A percentile compares a stretch with the other conserved stretches of the same genome.
Conservation (phyloP, 2,329 filamentous ascomycete genomes). For the Aspergillus jensenii region DNA sequence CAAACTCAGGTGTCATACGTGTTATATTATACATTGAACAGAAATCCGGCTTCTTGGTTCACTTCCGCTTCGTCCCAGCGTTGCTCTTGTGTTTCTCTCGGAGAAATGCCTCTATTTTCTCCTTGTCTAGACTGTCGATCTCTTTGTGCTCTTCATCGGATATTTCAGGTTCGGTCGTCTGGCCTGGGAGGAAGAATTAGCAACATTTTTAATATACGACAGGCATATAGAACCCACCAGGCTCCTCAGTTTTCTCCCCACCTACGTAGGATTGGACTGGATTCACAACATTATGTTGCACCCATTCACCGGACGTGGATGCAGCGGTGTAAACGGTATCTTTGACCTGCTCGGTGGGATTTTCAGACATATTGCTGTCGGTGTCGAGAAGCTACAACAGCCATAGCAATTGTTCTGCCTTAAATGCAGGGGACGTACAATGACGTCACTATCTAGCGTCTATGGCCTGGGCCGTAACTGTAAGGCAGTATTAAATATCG, state of each 20-base stretch:
- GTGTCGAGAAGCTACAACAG: not conserved
- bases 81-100: conserved; percentile 30
- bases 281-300: conserved; percentile 11
- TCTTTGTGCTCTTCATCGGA: conserved; percentile 19
- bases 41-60: not conserved
- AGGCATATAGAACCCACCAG: not conserved
- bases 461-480: not conserved
- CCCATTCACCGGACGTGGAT: conserved; percentile 11
- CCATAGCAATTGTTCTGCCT: not conserved
- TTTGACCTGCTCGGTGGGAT: conserved; percentile 13
- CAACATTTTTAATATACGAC: not conserved
- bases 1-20: not conserved
- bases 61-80: conserved; percentile 3
- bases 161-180: not conserved
- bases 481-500: not conserved
- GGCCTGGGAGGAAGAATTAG: not conserved
- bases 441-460: not conserved
- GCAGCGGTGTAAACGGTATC: conserved; percentile 7
- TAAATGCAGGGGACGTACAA: not conserved
- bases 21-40: not conserved
- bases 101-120: conserved; percentile 34
- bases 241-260: conserved; percentile 3
- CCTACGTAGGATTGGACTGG: conserved; percentile 12
- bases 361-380: conserved; percentile 9
- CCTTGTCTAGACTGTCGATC: conserved; percentile 30